A percentile compares a stretch with the other conserved stretches of the same genome.
Evolutionary conservation across 73 alveolate genomes (phyloP).

Genomic region (Tetrahymena malaccensis): DNA sequence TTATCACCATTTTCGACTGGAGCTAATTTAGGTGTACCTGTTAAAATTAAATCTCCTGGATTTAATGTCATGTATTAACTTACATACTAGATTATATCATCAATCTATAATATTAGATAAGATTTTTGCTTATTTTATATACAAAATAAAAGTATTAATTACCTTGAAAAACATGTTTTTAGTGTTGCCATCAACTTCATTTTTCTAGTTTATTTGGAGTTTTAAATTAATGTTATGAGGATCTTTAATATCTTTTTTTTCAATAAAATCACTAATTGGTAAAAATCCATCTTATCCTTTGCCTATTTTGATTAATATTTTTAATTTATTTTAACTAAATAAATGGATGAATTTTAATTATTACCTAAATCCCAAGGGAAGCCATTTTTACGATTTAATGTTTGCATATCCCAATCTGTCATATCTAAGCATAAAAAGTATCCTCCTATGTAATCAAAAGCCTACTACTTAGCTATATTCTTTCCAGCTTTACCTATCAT

Average conservation of each 20-base stretch:
- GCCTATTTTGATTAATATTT: neutral
- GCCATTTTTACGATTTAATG: conserved; percentile 48
- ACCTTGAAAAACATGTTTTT: conserved; percentile 51
- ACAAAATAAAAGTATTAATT: neutral
- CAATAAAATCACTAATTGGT: conserved; percentile 52
- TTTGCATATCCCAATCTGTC: conserved; percentile 59
- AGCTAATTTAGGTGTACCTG: conserved; percentile 85
- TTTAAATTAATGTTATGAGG: conserved; percentile 53
- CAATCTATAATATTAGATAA: conserved; percentile 1
- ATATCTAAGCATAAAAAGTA: conserved; percentile 62
- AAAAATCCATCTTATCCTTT: conserved; percentile 70
- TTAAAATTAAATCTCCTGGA: conserved; percentile 72
- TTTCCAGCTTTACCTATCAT: conserved; percentile 54
- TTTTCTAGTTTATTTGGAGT: conserved; percentile 39
- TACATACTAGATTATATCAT: conserved; percentile 35
- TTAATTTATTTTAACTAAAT: too few relatives aligned
- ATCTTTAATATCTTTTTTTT: conserved; percentile 38
- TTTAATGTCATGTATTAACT: conserved; percentile 52
- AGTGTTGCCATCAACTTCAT: conserved; percentile 40
- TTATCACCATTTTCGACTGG: conserved; percentile 57
- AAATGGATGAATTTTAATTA: neutral
- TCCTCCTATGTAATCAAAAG: conserved; percentile 64
- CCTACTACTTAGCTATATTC: conserved; percentile 38
- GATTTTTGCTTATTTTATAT: neutral
- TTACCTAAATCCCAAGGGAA: conserved; percentile 58